These are phyloP conservation scores for Cymodocea nodosa DNA, from an alignment of 116 monocot genomes.

Conservation along the genomic window DNA sequence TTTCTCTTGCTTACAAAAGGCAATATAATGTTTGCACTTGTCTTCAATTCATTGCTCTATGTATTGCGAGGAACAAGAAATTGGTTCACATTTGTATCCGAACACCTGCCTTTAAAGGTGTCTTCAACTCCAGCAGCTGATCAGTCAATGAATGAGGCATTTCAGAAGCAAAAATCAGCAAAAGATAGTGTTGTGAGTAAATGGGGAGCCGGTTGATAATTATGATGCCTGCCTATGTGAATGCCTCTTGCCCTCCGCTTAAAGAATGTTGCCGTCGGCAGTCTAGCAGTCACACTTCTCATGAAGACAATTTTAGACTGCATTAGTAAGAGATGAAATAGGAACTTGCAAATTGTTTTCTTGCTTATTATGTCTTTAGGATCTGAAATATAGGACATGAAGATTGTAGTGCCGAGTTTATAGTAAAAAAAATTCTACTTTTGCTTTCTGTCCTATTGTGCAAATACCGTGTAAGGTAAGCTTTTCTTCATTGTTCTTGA, in stretches of 20 bases:
- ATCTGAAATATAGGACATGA: too few species aligned
- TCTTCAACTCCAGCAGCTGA: neutral
- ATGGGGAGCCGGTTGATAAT: conserved; percentile 53
- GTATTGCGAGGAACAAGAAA: conserved; percentile 40
- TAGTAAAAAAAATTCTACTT: too few species aligned
- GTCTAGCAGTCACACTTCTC: neutral
- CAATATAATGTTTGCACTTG: conserved; percentile 50
- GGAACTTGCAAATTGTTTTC: too few species aligned
- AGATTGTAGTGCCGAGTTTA: too few species aligned
- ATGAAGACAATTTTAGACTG: neutral
- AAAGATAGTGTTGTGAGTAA: conserved; percentile 68
- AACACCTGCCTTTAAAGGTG: conserved; percentile 4
- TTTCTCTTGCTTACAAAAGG: conserved; percentile 70
- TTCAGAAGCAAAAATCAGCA: conserved; percentile 29
- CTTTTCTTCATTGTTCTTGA: too few species aligned
- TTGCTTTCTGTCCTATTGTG: too few species aligned
- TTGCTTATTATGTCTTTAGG: too few species aligned
- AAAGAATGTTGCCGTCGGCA: neutral
- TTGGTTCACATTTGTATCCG: conserved; percentile 15
- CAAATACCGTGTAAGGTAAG: too few species aligned
- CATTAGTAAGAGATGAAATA: too few species aligned
- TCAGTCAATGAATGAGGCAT: neutral
- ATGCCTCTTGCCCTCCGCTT: too few species aligned
- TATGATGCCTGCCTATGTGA: neutral
- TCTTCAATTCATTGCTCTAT: conserved; percentile 56